Base-by-base conservation (phyloP, 75 land plant genomes). In the Pinus albicaulis region DNA sequence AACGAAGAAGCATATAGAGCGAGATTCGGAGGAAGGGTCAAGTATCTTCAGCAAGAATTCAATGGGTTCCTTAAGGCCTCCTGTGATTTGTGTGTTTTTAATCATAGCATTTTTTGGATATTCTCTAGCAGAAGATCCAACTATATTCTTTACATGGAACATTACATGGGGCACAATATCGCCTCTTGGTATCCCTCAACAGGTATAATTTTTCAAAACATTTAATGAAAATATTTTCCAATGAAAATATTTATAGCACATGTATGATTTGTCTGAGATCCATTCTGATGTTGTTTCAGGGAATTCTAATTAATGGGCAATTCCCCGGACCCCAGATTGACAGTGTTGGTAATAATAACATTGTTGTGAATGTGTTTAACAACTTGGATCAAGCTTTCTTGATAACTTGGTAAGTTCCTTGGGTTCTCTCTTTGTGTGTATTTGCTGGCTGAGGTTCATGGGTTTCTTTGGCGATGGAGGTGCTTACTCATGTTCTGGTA, bases 271-370 rank as follows among this genome's bases (percentile, higher is more conserved):
- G 20, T 44, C 44, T 44, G 17, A 22, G n/a, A 20, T 38, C 57
- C 19, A 10, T n/a, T 28, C 2, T 59, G 61, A 19, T 59, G 20
- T 59, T 19, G 61, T 20, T 59, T 68, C 81, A 92, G 98, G 98
- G 87, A 20, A 91, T 95, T 25, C 87, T 92, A 44, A 95, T 95
- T 76, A 95, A 95, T 77, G 98, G 89, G 19, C 94, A 89, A 36
- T 93, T 95, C 56, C 98, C 98, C n/a, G 98, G 98, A 44, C 98
- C 98, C n/a, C 80, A 75, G 20, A 80, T 95, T 66, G 89, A 91
- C 44, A 71, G 81, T 60, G 86, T 85, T 12, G 91, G 96, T 36
- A 95, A 95, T 79, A 86, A 93, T 80, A 91, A 92, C 76, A 74
- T 95, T 16, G 76, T 89, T 34, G 76, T 95, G 75, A 91, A 91